Percentiles rank a stretch among this genome's conserved stretches.
Conservation (phyloP, 176 grass and related monocot genomes). For the Typha latifolia region DNA sequence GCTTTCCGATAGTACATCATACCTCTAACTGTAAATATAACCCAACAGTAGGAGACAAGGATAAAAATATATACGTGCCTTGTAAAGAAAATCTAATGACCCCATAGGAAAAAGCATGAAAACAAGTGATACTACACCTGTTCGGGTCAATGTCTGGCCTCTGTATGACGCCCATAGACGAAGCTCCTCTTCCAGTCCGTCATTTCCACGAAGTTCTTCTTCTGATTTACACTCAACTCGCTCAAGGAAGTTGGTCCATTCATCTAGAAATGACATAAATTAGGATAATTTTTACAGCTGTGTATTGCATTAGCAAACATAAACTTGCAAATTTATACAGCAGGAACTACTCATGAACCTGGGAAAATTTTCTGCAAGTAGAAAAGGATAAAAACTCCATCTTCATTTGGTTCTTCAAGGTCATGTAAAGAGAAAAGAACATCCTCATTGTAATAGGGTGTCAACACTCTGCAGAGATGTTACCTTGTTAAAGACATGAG, state of each 20-base stretch:
- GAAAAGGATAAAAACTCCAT: conserved; percentile 87
- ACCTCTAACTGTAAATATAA: conserved; percentile 51
- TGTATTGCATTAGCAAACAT: too few species aligned
- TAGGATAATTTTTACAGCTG: conserved; percentile 9
- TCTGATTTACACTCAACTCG: conserved; percentile 41
- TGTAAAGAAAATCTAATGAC: background rate
- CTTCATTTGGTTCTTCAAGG: conserved; percentile 78
- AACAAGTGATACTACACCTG: conserved; percentile 30
- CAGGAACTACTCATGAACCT: conserved; percentile 25
- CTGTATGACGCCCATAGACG: conserved; percentile 84
- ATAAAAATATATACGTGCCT: background rate
- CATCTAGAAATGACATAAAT: conserved; percentile 37
- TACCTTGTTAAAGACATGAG: background rate
- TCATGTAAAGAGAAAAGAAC: conserved; percentile 74
- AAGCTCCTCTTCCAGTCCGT: conserved; percentile 42
- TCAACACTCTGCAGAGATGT: conserved; percentile 47
- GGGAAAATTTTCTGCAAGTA: conserved; percentile 96
- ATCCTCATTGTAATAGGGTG: conserved; percentile 68
- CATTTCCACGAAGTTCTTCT: conserved; percentile 41
- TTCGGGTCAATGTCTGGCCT: conserved; percentile 88
- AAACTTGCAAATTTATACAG: too few species aligned
- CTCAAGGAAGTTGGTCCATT: conserved; percentile 82
- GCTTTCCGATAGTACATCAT: conserved; percentile 99
- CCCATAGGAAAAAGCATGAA: background rate
- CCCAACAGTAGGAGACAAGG: background rate